Conservation (phyloP, 31 red algal genomes). For the Endocladia muricata region DNA sequence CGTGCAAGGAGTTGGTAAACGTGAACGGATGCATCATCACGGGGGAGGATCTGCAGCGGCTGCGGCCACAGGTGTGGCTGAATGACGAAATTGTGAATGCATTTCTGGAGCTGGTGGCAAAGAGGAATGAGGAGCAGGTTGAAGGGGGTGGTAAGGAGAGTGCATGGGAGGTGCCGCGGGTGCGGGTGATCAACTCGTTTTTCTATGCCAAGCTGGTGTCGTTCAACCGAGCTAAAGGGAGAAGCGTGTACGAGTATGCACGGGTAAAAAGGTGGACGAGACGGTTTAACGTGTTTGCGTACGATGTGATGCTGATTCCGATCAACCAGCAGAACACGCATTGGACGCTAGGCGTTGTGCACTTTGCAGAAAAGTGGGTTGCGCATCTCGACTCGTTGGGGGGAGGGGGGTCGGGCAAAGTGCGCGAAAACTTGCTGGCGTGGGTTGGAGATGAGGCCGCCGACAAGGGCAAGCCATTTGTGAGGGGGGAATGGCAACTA, state of each 20-base stretch:
- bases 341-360: slow-evolving; percentile 83
- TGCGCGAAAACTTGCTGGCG: slow-evolving; percentile 53
- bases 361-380: slow-evolving; percentile 61
- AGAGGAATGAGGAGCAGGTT: slow-evolving; percentile 17
- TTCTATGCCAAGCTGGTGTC: slow-evolving; percentile 73
- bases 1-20: slow-evolving; percentile 3
- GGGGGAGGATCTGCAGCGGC: slow-evolving; percentile 40
- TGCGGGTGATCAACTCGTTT: slow-evolving; percentile 71
- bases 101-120: slow-evolving; percentile 64
- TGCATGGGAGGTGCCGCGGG: slow-evolving; percentile 20
- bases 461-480: slow-evolving; percentile 45
- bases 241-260: slow-evolving; percentile 69
- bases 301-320: slow-evolving; percentile 79
- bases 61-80: slow-evolving; percentile 78
- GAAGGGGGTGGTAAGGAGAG: slow-evolving; percentile 1
- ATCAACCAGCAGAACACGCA: slow-evolving; percentile 88
- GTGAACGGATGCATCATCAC: slow-evolving; percentile 41
- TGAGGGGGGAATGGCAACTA: slow-evolving; percentile 37
- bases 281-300: slow-evolving; percentile 67
- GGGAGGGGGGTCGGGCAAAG: slow-evolving; percentile 22
- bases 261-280: slow-evolving; percentile 91
- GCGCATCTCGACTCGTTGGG: slow-evolving; percentile 82
- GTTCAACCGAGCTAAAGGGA: slow-evolving; percentile 25
- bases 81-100: slow-evolving; percentile 92
- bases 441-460: slow-evolving; percentile 86